Evolutionary conservation across 768 basidiomycete genomes (phyloP).

Genomic region (Hygrophoropsis aurantiaca): DNA sequence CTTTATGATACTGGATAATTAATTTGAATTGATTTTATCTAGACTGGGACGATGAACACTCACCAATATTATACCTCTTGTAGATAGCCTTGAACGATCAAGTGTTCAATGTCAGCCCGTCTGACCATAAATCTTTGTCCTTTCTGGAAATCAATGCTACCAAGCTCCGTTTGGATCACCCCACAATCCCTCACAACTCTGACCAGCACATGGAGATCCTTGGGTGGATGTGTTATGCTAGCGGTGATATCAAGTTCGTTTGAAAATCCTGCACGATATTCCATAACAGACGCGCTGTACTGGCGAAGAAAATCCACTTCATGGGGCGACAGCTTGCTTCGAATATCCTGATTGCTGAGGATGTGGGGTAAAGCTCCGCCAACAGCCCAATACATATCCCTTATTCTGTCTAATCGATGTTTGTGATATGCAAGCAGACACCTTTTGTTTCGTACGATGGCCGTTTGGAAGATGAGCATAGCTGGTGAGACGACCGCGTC

Average conservation of each 20-base stretch:
- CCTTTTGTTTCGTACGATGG: constrained; percentile 92
- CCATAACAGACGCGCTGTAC: constrained; percentile 79
- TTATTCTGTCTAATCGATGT: constrained; percentile 80
- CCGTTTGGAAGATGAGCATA: constrained; percentile 84
- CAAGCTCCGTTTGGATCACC: constrained; percentile 87
- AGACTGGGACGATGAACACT: constrained; percentile 8
- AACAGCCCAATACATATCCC: constrained; percentile 86
- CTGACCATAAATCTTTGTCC: constrained; percentile 90
- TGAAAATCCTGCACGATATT: constrained; percentile 81
- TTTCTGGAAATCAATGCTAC: constrained; percentile 85
- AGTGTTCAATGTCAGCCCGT: constrained; percentile 86
- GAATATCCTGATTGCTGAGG: constrained; percentile 63
- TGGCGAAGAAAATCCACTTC: constrained; percentile 83
- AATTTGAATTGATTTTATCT: too few relatives aligned
- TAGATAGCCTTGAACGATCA: constrained; percentile 91
- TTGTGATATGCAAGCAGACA: constrained; percentile 91
- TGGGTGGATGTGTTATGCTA: constrained; percentile 79
- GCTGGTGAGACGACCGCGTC: constrained; percentile 55
- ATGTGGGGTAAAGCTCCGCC: constrained; percentile 87
- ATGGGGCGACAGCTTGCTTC: constrained; percentile 73
- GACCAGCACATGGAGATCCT: constrained; percentile 86
- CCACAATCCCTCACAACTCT: constrained; percentile 88
- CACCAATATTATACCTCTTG: constrained; percentile 64
- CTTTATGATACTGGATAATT: too few relatives aligned
- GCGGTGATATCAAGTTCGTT: constrained; percentile 88